phyloP scores from a whole-genome alignment of 192 early-diverging fungal genomes.

The Entomortierella lignicola region DNA sequence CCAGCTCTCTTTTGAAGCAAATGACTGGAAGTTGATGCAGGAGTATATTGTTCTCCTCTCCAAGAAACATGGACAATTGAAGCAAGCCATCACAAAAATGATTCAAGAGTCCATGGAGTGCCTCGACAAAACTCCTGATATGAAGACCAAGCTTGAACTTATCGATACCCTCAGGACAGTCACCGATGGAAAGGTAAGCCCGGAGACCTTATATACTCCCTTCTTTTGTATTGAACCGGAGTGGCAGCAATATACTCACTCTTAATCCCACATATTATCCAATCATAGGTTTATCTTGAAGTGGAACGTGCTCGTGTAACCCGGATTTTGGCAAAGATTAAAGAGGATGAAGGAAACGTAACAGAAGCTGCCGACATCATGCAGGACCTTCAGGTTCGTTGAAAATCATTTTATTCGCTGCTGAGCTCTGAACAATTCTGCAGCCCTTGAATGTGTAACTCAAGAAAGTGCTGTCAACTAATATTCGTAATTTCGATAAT shows the following conservation, averaged over 20 bases:
- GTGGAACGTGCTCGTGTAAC: conserved; percentile 97
- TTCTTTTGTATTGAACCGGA: neutral
- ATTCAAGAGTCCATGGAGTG: conserved; percentile 91
- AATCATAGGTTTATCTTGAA: conserved; percentile 93
- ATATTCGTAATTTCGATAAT: no score
- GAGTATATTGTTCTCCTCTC: conserved; percentile 91
- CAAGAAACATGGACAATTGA: conserved; percentile 98
- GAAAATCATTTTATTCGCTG: neutral
- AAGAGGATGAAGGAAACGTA: conserved; percentile 91
- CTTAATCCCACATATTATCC: neutral
- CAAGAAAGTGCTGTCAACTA: no score
- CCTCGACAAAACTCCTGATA: conserved; percentile 87
- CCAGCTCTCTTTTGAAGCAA: conserved; percentile 73
- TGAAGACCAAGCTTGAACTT: conserved; percentile 87
- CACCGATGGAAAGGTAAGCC: conserved; percentile 93
- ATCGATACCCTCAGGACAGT: conserved; percentile 94
- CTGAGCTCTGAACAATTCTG: neutral
- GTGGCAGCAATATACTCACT: neutral
- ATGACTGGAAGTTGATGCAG: conserved; percentile 91
- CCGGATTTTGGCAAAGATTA: conserved; percentile 86
- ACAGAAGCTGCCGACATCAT: conserved; percentile 93
- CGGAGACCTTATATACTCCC: neutral
- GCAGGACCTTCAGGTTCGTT: conserved; percentile 89
- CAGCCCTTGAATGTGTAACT: no score
- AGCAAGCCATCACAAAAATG: conserved; percentile 95